Conservation (phyloP, 768 basidiomycete genomes). For the Mycena epipterygia region DNA sequence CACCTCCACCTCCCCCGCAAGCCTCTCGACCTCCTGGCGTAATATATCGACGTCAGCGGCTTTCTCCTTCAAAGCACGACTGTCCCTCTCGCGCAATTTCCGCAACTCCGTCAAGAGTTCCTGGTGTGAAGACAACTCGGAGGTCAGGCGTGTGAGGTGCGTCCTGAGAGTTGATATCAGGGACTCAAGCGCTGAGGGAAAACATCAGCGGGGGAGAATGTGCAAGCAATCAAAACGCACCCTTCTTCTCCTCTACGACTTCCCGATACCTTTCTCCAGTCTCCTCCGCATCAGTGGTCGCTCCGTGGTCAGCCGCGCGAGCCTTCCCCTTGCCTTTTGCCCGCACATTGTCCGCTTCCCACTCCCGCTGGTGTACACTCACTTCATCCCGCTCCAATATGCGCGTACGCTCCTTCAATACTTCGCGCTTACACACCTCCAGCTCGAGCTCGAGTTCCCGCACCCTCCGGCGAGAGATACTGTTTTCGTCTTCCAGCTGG, state of each 20-base stretch:
- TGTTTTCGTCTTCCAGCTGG: conserved; percentile 85
- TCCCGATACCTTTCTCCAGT: conserved; percentile 73
- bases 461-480: conserved; percentile 85
- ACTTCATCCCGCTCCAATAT: conserved; percentile 70
- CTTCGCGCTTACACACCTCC: conserved; percentile 86
- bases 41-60: conserved; percentile 76
- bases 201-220: conserved; percentile 21
- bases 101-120: conserved; percentile 77
- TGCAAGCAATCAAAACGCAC: conserved; percentile 54
- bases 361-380: conserved; percentile 42
- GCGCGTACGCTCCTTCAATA: conserved; percentile 75
- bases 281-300: conserved; percentile 52
- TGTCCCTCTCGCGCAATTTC: conserved; percentile 73
- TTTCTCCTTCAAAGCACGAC: conserved; percentile 68
- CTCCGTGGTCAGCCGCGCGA: conserved; percentile 43
- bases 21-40: conserved; percentile 81
- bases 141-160: conserved; percentile 83
- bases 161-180: conserved; percentile 79
- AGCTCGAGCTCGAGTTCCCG: conserved; percentile 89
- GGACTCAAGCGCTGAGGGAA: conserved; percentile 78
- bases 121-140: conserved; percentile 85
- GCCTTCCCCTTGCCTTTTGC: conserved; percentile 57
- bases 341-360: conserved; percentile 49
- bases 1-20: conserved; percentile 89
- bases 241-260: conserved; percentile 91